These are phyloP conservation scores for Fusarium sp. DNA, from an alignment of 2,329 filamentous ascomycete species.

Conservation along the genomic window DNA sequence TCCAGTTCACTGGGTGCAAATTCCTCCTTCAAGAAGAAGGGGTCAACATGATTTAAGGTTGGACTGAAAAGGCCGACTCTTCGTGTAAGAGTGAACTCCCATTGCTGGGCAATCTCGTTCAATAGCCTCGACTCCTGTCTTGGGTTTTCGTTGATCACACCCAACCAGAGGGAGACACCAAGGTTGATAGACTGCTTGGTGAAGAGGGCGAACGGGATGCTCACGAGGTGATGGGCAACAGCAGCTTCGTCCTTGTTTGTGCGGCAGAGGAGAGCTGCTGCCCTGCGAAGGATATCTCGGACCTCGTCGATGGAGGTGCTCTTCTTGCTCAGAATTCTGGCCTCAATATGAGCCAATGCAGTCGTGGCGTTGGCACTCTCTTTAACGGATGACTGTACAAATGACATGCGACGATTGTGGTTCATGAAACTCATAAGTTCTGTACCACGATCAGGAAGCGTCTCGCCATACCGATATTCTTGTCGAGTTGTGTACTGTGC, in stretches of 20 bases:
- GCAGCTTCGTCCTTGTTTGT: conserved; percentile 79
- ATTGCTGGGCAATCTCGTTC: conserved; percentile 87
- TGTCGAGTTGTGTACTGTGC: conserved; percentile 97
- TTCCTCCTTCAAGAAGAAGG: conserved; percentile 91
- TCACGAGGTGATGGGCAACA: conserved; percentile 87
- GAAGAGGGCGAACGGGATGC: conserved; percentile 92
- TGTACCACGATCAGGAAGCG: conserved; percentile 73
- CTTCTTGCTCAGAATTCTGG: conserved; percentile 75
- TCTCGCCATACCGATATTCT: conserved; percentile 90
- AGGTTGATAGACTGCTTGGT: conserved; percentile 96
- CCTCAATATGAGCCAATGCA: conserved; percentile 78
- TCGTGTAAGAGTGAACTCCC: conserved; percentile 85
- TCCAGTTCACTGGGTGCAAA: conserved; percentile 91
- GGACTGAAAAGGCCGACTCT: conserved; percentile 84
- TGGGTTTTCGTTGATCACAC: conserved; percentile 96
- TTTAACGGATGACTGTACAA: conserved; percentile 61
- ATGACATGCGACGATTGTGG: conserved; percentile 63
- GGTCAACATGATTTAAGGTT: conserved; percentile 79
- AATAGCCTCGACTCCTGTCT: conserved; percentile 87
- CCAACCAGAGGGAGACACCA: conserved; percentile 94
- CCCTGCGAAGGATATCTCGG: conserved; percentile 83
- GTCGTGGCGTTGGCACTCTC: conserved; percentile 70
- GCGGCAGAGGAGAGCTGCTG: conserved; percentile 86
- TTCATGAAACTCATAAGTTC: conserved; percentile 73
- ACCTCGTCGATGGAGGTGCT: conserved; percentile 78